Conservation (phyloP, 108 stramenopile species). For the Nannochloropsis gaditana region DNA sequence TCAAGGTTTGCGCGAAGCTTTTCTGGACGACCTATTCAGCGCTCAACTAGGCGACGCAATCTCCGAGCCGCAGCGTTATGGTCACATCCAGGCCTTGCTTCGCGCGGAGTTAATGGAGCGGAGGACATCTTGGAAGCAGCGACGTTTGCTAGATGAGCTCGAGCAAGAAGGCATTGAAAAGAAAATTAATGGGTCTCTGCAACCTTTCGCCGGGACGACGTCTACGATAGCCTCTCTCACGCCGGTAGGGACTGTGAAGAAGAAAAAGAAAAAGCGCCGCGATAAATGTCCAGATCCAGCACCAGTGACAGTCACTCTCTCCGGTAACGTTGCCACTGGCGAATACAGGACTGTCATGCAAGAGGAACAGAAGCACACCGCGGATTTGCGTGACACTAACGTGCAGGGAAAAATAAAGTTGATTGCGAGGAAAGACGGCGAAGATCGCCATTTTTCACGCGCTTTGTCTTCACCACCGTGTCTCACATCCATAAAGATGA, state of each 20-base stretch:
- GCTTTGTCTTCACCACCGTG: slow-evolving; percentile 1
- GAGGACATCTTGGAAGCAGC: slow-evolving; percentile 1
- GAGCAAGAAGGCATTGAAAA: neutral
- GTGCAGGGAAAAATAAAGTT: neutral
- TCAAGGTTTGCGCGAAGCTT: too few relatives aligned
- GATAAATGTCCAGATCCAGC: neutral
- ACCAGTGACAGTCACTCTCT: too few relatives aligned
- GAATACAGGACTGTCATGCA: too few relatives aligned
- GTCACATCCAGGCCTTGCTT: neutral
- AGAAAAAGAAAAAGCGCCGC: neutral
- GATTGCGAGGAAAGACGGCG: neutral
- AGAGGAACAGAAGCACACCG: neutral
- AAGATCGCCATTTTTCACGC: slow-evolving; percentile 5
- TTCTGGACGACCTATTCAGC: neutral
- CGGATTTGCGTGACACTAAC: neutral
- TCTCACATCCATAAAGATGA: neutral
- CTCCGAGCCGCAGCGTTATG: neutral
- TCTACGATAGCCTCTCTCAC: too few relatives aligned
- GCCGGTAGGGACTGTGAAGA: neutral
- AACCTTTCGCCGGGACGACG: too few relatives aligned
- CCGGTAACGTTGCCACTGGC: too few relatives aligned
- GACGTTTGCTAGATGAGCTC: neutral
- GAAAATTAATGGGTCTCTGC: too few relatives aligned
- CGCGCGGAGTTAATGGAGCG: neutral
- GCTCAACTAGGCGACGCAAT: neutral